These are phyloP conservation scores for Lactuca sativa DNA, from an alignment of 129 eudicot genomes.

Conservation along the genomic window DNA sequence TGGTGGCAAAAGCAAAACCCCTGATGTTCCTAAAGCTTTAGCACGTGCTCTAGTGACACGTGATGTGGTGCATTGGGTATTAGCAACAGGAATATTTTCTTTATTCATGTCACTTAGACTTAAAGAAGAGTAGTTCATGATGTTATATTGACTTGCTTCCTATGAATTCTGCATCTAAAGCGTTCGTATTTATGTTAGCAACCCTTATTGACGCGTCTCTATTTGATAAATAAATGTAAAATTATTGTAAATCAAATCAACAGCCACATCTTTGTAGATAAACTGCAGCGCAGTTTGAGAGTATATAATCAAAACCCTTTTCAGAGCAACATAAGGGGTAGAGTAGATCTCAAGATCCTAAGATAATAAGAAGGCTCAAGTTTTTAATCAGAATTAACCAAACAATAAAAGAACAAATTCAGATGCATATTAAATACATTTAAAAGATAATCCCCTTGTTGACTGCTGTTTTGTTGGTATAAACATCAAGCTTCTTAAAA, in stretches of 20 bases:
- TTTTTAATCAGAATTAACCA: not conserved
- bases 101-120: conserved; percentile 51
- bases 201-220: too few species aligned
- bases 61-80: conserved; percentile 37
- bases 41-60: conserved; percentile 87
- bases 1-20: conserved; percentile 68
- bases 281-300: not conserved
- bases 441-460: not conserved
- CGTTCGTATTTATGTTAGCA: conserved; percentile 8
- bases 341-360: conserved; percentile 2
- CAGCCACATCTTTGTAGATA: not conserved
- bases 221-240: too few species aligned
- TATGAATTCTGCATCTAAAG: conserved; percentile 38
- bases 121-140: conserved; percentile 27
- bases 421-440: conserved; percentile 10
- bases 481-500: not conserved
- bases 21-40: conserved; percentile 48
- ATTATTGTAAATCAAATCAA: not conserved
- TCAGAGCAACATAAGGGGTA: conserved; percentile 1
- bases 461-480: not conserved
- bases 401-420: not conserved
- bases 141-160: conserved; percentile 30
- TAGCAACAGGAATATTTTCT: conserved; percentile 49
- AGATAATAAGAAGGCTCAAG: not conserved
- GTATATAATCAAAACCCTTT: conserved; percentile 16